phyloP scores from a whole-genome alignment of 2,329 filamentous ascomycete species.

The Didymella pinodella region DNA sequence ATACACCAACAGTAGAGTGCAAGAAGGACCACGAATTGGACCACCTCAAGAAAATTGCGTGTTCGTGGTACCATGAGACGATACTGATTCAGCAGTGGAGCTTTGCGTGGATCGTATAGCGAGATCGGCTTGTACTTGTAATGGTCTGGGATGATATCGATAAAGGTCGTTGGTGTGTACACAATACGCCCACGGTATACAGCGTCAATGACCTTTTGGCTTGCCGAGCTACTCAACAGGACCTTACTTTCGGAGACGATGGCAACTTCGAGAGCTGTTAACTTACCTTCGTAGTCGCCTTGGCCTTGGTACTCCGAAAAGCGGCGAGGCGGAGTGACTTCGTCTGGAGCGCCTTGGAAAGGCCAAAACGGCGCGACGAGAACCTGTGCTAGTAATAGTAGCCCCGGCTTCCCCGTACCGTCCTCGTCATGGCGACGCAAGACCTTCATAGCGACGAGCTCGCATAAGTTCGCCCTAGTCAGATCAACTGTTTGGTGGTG shows the following conservation, averaged over 20 bases:
- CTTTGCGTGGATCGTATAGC: conserved; percentile 78
- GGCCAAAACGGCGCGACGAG: conserved; percentile 85
- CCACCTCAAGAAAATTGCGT: conserved; percentile 75
- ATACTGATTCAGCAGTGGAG: conserved; percentile 82
- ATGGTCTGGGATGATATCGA: conserved; percentile 84
- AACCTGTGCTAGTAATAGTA: conserved; percentile 78
- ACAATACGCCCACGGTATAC: conserved; percentile 83
- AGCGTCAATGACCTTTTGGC: conserved; percentile 81
- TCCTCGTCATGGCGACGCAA: conserved; percentile 81
- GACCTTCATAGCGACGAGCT: conserved; percentile 79
- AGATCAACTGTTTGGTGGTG: conserved; percentile 84
- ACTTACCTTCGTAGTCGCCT: conserved; percentile 63
- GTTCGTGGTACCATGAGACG: conserved; percentile 83
- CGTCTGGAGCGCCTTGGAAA: conserved; percentile 79
- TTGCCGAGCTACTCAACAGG: conserved; percentile 78
- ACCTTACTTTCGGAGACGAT: conserved; percentile 83
- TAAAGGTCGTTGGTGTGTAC: conserved; percentile 81
- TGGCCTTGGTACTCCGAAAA: conserved; percentile 57
- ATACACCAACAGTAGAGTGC: conserved; percentile 75
- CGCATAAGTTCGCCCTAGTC: conserved; percentile 79
- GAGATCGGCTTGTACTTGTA: conserved; percentile 86
- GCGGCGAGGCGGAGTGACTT: conserved; percentile 66
- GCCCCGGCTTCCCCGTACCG: conserved; percentile 72
- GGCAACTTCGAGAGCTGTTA: conserved; percentile 82
- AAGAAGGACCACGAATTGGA: conserved; percentile 76